A percentile compares a stretch with the other conserved stretches of the same genome.
Evolutionary conservation across 768 basidiomycete species (phyloP).

Genomic region (Leccinum longicurvipes): DNA sequence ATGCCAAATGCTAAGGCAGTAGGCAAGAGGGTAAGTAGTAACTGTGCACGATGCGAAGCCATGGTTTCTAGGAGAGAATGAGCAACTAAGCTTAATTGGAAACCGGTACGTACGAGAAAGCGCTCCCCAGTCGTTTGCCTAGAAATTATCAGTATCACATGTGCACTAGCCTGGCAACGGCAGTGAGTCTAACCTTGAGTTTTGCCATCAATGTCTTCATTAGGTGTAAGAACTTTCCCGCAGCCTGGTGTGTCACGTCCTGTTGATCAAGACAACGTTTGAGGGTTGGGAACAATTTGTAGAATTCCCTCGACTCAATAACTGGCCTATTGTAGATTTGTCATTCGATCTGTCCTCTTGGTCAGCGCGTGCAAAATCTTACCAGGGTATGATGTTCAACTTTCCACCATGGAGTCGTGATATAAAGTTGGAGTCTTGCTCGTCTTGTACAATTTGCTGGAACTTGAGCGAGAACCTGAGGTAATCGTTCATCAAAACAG

Average conservation of each 20-base stretch:
- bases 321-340: constrained; percentile 36
- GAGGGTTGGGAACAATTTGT: constrained; percentile 45
- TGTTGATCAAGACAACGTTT: constrained; percentile 48
- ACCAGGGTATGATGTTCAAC: constrained; percentile 58
- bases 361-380: neutral
- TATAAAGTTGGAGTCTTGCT: constrained; percentile 61
- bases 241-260: constrained; percentile 44
- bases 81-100: neutral
- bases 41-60: constrained; percentile 43
- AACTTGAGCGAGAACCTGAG: constrained; percentile 55
- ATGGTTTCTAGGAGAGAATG: constrained; percentile 38
- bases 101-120: constrained; percentile 42
- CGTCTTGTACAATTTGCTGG: constrained; percentile 55
- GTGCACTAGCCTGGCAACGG: neutral
- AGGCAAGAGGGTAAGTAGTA: constrained; percentile 39
- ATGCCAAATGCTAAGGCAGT: constrained; percentile 48
- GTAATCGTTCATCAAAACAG: neutral
- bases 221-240: constrained; percentile 51
- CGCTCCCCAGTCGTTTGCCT: constrained; percentile 64
- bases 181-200: constrained; percentile 43
- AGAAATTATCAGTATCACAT: neutral
- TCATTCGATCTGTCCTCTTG: neutral
- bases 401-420: constrained; percentile 53
- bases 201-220: constrained; percentile 67
- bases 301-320: constrained; percentile 61